A percentile compares a stretch with the other conserved stretches of the same genome.
Conservation (phyloP, 148 eudicot species). For the Fagopyrum homotropicum region DNA sequence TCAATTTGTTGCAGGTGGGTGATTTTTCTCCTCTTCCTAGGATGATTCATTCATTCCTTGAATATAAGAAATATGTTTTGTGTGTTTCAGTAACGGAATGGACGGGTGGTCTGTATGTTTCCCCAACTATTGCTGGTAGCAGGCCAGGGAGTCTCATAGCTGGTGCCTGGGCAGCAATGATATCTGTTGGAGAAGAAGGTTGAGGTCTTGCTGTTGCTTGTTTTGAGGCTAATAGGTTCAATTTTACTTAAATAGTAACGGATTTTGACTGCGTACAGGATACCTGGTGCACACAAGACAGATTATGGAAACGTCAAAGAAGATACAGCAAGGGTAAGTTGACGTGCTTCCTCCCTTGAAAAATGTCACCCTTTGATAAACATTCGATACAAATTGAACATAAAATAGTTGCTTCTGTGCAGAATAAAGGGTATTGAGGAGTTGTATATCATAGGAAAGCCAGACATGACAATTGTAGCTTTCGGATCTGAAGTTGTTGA, state of each 20-base stretch:
- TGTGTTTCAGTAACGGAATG: constrained; percentile 83
- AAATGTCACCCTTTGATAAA: background rate
- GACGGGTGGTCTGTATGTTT: constrained; percentile 97
- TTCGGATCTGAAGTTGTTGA: constrained; percentile 66
- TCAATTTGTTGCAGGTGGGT: constrained; percentile 99
- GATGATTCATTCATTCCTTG: background rate
- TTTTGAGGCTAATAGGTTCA: background rate
- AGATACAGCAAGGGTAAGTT: constrained; percentile 64
- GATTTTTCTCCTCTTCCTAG: background rate
- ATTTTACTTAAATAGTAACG: background rate
- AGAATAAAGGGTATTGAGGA: constrained; percentile 73
- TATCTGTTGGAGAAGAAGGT: constrained; percentile 91
- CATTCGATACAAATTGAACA: background rate
- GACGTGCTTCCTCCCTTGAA: constrained; percentile 14
- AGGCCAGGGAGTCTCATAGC: constrained; percentile 94
- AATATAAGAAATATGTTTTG: constrained; percentile 14
- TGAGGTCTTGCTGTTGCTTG: background rate
- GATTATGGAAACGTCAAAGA: constrained; percentile 90
- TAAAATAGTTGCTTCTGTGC: constrained; percentile 9
- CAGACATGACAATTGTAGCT: constrained; percentile 96
- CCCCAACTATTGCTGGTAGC: constrained; percentile 98
- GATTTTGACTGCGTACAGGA: constrained; percentile 32
- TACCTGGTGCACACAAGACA: constrained; percentile 78
- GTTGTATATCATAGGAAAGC: constrained; percentile 73
- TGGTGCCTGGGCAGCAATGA: constrained; percentile 99